Base-by-base conservation (phyloP, 805 yeast species). In the Cyberlindnera maclurae region DNA sequence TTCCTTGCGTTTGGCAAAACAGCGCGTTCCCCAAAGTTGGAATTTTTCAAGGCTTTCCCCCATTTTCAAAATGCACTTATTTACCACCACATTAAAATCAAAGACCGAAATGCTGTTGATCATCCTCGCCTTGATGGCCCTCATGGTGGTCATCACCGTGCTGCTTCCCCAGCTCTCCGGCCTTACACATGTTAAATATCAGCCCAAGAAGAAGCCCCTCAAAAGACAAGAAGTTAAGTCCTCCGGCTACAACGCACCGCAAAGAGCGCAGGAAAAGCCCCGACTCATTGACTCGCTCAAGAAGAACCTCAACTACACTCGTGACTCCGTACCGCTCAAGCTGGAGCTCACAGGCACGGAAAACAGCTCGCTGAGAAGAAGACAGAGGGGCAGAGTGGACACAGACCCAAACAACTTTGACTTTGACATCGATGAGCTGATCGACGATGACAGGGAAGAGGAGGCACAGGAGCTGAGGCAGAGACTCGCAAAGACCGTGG, bases 131-230 rank as follows among this genome's bases (percentile, higher is more conserved):
- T 36, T 67, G 3, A 44, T 73, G 12, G 61, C 75, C n/a, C 45
- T 68, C 5, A 51, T 71, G 13, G 58, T 73, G 9, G 56, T 72
- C 11, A 59, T 62, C 0, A 50, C 70, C 16, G 52, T 72, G 3
- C 49, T 63, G 10, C 64, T 77, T 27, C 83, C 83, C 5, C 57
- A 68, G 36, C 44, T 70, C 12, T 67, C 75, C 5, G 79, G 79
- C 4, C 53, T 76, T 35, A 73, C 77, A 3, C 57, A 62, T 4
- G 61, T 67, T 46, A 63, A 65, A 30, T 34, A 34, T 16, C 15
- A 26, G 18, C 24, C 30, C 50, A 36, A 39, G 30, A 33, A 24
- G 28, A 12, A 26, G 15, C 2, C 10, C 15, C 8, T 13, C 15
- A n/a, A 15, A 26, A 4, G n/a, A 18, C 18, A 26, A 7, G 34